Evolutionary conservation across 2,329 filamentous ascomycete genomes (phyloP), one percentile per base, ranked within the genome.

Genomic region (Phyllosticta ampelicida): DNA sequence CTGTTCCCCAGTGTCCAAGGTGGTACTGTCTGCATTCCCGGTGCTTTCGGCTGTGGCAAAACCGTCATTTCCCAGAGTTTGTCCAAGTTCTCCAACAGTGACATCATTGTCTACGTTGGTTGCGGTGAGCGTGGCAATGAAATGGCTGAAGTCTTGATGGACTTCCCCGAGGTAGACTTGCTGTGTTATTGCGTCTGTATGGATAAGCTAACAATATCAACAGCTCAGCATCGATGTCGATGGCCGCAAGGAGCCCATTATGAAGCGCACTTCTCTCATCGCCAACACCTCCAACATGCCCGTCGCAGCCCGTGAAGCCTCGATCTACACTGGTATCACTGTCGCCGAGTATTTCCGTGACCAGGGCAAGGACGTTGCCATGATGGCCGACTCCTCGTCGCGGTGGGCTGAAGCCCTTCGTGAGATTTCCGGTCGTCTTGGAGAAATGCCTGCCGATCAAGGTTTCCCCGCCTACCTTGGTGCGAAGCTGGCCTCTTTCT

Each of bases 221-320:
- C 65, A 82, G 82, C 88, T 99, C 64, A 88, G 89, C 53, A 99
- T 99, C 70, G 87, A 95, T 18, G 85, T 97, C 66, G 87, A 96
- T 50, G 94, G 94, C 67, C 90, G 92, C 71, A 87, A 92, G 76
- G 94, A 99, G 74, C 91, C 92, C 65, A 99, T 99, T 79, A 99
- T 99, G 94, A 99, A 99, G 84, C 92, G 94, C 73, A 99, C 94
- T 16, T 95, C 90, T 20, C 82, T 99, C 61, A 97, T 99, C 71
- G 94, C 94, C 74, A 99, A 99, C 77, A 99, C 94, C 50, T 99
- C 94, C 67, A 99, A 99, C 81, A 99, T 99, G 94, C 94, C 94
- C 62, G 94, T 99, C 69, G 94, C 94, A 63, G 94, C 94, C 61
- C 90, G 94, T 77, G 94, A 99, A 75, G 94, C 94, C 60, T 99